Percentiles rank a stretch among this genome's conserved stretches.
Conservation (phyloP, 2,329 filamentous ascomycete genomes). For the Pseudonectria foliicola region DNA sequence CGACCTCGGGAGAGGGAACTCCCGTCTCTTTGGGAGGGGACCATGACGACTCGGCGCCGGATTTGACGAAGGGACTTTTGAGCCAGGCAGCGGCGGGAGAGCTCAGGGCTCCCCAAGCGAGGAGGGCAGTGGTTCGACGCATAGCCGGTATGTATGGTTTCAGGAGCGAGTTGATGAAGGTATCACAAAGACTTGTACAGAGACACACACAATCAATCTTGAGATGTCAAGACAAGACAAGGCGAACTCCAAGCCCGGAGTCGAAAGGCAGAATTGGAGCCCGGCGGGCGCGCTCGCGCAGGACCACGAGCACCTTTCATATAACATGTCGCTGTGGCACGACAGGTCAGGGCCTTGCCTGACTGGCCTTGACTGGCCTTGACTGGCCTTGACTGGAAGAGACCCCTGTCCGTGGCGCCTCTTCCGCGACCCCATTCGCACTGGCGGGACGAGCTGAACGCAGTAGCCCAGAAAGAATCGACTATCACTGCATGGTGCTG, state of each 20-base stretch:
- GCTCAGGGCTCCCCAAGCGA: constrained; percentile 19
- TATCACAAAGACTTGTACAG: not conserved
- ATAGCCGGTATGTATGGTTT: constrained; percentile 5
- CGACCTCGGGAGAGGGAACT: constrained; percentile 4
- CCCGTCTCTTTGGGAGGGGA: constrained; percentile 22
- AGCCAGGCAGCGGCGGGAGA: constrained; percentile 18
- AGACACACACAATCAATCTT: not conserved
- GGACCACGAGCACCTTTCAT: not conserved
- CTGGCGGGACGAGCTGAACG: constrained; percentile 1
- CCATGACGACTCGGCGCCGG: constrained; percentile 21
- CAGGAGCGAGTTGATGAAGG: not conserved
- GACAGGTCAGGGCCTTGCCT: too few species aligned
- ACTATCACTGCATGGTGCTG: not conserved
- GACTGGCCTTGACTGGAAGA: too few species aligned
- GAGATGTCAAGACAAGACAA: not conserved
- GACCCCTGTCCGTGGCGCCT: not conserved
- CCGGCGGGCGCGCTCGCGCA: not conserved
- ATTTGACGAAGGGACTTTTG: constrained; percentile 11
- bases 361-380: too few species aligned
- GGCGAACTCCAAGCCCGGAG: too few species aligned
- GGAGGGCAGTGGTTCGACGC: constrained; percentile 13
- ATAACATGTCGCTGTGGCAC: too few species aligned
- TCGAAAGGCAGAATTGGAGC: too few species aligned
- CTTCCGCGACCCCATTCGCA: not conserved
- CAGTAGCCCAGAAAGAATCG: not conserved